These are phyloP conservation scores for Raddia distichophylla DNA, from an alignment of 176 grass and related monocot species.

Conservation along the genomic window DNA sequence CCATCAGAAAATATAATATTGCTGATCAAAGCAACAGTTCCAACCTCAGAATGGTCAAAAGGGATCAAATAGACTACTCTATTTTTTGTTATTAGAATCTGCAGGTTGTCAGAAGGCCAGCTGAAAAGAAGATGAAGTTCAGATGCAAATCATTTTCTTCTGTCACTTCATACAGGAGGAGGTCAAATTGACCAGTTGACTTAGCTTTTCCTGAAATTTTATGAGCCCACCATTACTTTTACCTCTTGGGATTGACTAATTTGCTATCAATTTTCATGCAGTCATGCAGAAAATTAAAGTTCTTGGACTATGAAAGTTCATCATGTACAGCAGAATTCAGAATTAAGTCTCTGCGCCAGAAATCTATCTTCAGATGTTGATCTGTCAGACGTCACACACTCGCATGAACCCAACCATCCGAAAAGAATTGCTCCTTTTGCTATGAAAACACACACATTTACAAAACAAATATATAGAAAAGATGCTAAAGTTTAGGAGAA, in stretches of 20 bases:
- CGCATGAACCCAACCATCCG: no score
- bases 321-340: background rate
- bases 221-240: background rate
- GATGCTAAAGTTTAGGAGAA: slow-evolving; percentile 27
- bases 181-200: background rate
- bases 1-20: slow-evolving; percentile 24
- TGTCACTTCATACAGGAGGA: slow-evolving; percentile 20
- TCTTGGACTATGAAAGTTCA: no score
- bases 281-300: no score
- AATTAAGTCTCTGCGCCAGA: background rate
- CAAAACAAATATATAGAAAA: slow-evolving; percentile 14
- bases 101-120: slow-evolving; percentile 26
- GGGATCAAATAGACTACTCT: slow-evolving; percentile 38
- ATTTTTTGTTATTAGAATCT: slow-evolving; percentile 46
- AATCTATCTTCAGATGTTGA: background rate
- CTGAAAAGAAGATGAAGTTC: slow-evolving; percentile 36
- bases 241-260: background rate
- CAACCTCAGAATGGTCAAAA: slow-evolving; percentile 39
- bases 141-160: slow-evolving; percentile 18
- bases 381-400: background rate
- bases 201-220: background rate
- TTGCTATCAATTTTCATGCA: background rate
- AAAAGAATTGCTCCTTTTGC: background rate
- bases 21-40: slow-evolving; percentile 33
- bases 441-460: background rate